phyloP scores from a whole-genome alignment of 352 stramenopile genomes.

The Globisporangium okanoganense region DNA sequence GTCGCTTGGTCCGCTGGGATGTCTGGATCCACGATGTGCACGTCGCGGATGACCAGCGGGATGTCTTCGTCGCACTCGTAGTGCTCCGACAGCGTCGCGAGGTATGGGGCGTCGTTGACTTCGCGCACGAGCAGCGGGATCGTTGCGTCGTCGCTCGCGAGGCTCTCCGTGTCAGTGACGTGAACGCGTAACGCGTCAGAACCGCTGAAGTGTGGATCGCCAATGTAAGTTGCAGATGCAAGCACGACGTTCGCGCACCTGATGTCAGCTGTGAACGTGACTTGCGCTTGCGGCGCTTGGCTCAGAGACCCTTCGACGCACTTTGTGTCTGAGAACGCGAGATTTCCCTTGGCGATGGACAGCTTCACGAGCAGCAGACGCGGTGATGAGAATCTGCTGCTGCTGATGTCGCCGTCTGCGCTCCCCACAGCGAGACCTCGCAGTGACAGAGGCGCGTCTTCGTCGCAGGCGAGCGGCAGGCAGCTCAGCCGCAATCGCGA shows the following conservation, averaged over 20 bases:
- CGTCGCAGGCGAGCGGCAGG: constrained; percentile 30
- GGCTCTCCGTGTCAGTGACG: constrained; percentile 17
- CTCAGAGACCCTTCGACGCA: constrained; percentile 25
- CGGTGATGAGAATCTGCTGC: constrained; percentile 8
- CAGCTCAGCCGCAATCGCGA: constrained; percentile 38
- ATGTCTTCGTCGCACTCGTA: constrained; percentile 58
- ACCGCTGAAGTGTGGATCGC: constrained; percentile 41
- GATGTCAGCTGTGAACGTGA: constrained; percentile 26
- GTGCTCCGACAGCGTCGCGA: constrained; percentile 20
- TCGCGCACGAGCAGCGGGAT: constrained; percentile 46
- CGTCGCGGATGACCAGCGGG: constrained; percentile 37
- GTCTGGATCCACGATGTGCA: constrained; percentile 51
- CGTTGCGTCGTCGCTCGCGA: constrained; percentile 22
- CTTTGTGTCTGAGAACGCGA: constrained; percentile 20
- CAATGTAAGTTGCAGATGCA: constrained; percentile 28
- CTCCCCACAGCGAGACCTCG: constrained; percentile 33
- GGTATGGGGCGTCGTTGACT: constrained; percentile 73
- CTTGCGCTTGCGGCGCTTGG: background rate
- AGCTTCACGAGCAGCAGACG: constrained; percentile 19
- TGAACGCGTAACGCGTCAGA: constrained; percentile 34
- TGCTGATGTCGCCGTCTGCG: constrained; percentile 20
- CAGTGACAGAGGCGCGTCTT: constrained; percentile 36
- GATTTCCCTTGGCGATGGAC: constrained; percentile 28
- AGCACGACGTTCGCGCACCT: constrained; percentile 42
- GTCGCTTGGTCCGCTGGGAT: constrained; percentile 1